Base-by-base conservation (phyloP, 805 yeast species). In the Zygosaccharomyces pseudorouxii region DNA sequence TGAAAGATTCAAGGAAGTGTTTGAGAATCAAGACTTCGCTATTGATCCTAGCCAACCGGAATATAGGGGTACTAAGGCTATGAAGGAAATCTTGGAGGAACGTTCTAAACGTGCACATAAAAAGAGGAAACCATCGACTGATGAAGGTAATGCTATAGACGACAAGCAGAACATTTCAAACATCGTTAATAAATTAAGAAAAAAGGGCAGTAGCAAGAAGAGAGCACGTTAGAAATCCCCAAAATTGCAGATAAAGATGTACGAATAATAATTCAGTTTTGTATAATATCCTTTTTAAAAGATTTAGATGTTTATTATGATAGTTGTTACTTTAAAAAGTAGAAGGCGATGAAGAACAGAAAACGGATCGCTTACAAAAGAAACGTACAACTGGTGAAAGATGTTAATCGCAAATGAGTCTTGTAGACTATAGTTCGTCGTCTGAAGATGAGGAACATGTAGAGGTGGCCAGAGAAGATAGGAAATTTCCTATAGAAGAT, bases 11-110 rank as follows among this genome's bases (percentile, higher is more conserved):
- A 76, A 76, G 41, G 95, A 85, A 55, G 74, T 89, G 54, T 88
- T 84, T 62, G 89, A 89, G 59, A 83, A 81, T 53, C 96, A 87
- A 54, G 93, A 85, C 53, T 93, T 81, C 69, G 97, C 97, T 10
- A 89, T 95, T 63, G 99, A 95, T 68, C 95, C 97, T 19, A 83
- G 95, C 18, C 81, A 77, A 61, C 86, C 95, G n/a, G 96, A 88
- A 64, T 92, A 79, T 74, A 89, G 86, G 71, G 81, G 84, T 68
- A 90, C 98, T 1, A 72, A 80, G 14, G 89, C 93, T 22, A 90
- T 92, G 96, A 82, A 84, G 63, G 76, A 83, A 65, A 78, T 93
- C 48, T 69, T 93, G 71, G 75, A 79, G 39, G 96, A 89, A 68
- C 78, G 96, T 55, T 75, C 78, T 37, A 80, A 80, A 63, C 76